Percentiles rank a stretch among this genome's conserved stretches.
phyloP scores from a whole-genome alignment of 495 filamentous ascomycete species.

The Hyaloscypha hepaticicola region DNA sequence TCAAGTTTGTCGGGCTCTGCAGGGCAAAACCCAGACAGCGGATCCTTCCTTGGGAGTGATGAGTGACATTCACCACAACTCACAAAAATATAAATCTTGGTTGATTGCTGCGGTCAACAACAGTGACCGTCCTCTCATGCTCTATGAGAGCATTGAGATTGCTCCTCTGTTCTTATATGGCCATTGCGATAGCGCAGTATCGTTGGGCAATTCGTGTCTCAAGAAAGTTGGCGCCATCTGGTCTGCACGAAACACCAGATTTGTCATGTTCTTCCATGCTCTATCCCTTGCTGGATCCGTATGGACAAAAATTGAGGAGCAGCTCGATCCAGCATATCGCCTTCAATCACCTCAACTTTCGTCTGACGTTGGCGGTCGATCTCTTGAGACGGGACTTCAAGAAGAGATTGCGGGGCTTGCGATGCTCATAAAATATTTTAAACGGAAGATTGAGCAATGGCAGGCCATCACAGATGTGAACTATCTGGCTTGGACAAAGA shows the following conservation, averaged over 20 bases:
- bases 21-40: conserved; percentile 72
- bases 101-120: conserved; percentile 36
- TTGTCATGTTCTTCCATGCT: conserved; percentile 65
- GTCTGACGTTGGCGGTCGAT: not conserved
- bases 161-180: conserved; percentile 74
- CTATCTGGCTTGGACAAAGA: conserved; percentile 71
- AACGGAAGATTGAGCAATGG: conserved; percentile 64
- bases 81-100: conserved; percentile 60
- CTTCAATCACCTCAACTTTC: conserved; percentile 1
- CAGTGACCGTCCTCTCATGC: conserved; percentile 54
- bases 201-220: conserved; percentile 60
- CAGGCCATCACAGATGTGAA: conserved; percentile 69
- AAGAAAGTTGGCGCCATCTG: conserved; percentile 61
- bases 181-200: conserved; percentile 65
- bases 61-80: conserved; percentile 68
- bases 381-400: conserved; percentile 42
- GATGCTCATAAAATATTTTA: conserved; percentile 51
- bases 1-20: conserved; percentile 76
- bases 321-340: conserved; percentile 19
- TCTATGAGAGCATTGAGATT: conserved; percentile 73
- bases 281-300: conserved; percentile 64
- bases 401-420: conserved; percentile 57
- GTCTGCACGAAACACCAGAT: conserved; percentile 67
- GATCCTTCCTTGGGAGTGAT: conserved; percentile 55
- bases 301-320: conserved; percentile 55